These are phyloP conservation scores for Colletotrichum shisoi DNA, from an alignment of 2,329 filamentous ascomycete genomes.

Conservation along the genomic window DNA sequence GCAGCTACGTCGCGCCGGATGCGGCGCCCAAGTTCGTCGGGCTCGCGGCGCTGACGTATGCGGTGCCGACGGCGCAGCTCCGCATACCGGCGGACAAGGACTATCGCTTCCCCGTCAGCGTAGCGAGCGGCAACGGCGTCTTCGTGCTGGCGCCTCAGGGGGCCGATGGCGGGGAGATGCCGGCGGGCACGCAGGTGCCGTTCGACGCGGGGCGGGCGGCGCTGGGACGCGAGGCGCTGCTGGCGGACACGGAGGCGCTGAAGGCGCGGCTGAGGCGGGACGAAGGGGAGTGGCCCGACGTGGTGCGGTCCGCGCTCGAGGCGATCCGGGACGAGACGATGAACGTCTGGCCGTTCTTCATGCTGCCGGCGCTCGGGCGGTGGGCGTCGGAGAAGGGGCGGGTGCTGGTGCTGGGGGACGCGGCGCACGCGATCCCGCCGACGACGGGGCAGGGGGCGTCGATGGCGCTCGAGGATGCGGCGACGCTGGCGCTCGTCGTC, in stretches of 20 bases:
- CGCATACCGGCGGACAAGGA: constrained; percentile 43
- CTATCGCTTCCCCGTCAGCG: constrained; percentile 54
- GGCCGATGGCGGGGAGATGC: constrained; percentile 52
- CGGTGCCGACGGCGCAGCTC: constrained; percentile 50
- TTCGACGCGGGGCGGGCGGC: constrained; percentile 49
- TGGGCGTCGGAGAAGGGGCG: constrained; percentile 53
- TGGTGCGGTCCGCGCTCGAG: constrained; percentile 49
- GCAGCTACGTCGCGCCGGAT: constrained; percentile 57
- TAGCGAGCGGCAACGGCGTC: constrained; percentile 55
- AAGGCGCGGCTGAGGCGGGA: constrained; percentile 48
- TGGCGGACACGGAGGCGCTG: constrained; percentile 50
- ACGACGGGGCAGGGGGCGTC: constrained; percentile 58
- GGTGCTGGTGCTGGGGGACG: constrained; percentile 58
- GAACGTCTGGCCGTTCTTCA: constrained; percentile 60
- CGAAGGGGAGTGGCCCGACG: constrained; percentile 49
- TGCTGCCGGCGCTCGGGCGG: constrained; percentile 55
- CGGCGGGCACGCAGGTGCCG: constrained; percentile 52
- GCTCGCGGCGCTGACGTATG: constrained; percentile 52
- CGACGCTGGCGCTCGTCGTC: constrained; percentile 54
- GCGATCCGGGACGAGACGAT: constrained; percentile 47
- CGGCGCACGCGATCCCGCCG: constrained; percentile 59
- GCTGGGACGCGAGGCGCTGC: constrained; percentile 54
- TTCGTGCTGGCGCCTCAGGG: constrained; percentile 61
- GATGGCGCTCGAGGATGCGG: constrained; percentile 60
- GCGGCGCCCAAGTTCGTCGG: constrained; percentile 60